A percentile compares a stretch with the other conserved stretches of the same genome.
These are phyloP conservation scores for sorghum (Sorghum bicolor) DNA, from an alignment of 176 grass and related monocot species.

Conservation along the genomic window DNA sequence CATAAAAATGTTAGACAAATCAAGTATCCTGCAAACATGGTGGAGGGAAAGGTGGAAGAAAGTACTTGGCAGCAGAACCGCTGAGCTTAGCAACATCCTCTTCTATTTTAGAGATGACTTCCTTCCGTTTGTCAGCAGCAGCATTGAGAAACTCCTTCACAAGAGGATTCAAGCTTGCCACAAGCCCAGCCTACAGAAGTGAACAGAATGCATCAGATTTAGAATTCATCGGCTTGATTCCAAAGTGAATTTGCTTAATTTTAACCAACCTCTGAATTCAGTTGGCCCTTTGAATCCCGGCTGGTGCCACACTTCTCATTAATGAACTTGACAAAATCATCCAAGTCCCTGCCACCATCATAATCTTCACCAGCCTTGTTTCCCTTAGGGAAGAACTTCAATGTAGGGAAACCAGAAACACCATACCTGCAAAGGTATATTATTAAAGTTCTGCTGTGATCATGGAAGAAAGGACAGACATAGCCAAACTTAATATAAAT, in stretches of 20 bases:
- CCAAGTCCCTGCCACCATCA: constrained; percentile 76
- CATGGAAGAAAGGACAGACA: background rate
- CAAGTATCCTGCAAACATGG: background rate
- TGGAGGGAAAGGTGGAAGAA: background rate
- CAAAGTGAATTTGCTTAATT: background rate
- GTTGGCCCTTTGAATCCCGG: constrained; percentile 82
- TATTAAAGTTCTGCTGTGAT: background rate
- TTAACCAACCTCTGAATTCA: constrained; percentile 66
- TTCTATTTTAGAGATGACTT: constrained; percentile 75
- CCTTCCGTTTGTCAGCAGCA: constrained; percentile 53
- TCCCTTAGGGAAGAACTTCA: constrained; percentile 92
- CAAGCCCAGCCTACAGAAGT: constrained; percentile 70
- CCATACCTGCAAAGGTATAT: constrained; percentile 67
- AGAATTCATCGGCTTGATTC: background rate
- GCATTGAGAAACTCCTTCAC: constrained; percentile 85
- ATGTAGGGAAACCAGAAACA: constrained; percentile 88
- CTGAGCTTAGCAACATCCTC: constrained; percentile 89
- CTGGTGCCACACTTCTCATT: constrained; percentile 89
- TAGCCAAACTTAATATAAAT: background rate
- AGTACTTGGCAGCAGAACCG: constrained; percentile 79
- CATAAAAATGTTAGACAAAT: background rate
- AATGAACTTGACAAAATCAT: constrained; percentile 92
- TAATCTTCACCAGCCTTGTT: constrained; percentile 98
- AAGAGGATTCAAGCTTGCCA: constrained; percentile 61
- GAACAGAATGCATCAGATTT: background rate